Percentiles rank a stretch among this genome's conserved stretches.
These are phyloP conservation scores for Zhuliangozyma blackwelliae DNA, from an alignment of 1,139 yeast species.

Conservation along the genomic window DNA sequence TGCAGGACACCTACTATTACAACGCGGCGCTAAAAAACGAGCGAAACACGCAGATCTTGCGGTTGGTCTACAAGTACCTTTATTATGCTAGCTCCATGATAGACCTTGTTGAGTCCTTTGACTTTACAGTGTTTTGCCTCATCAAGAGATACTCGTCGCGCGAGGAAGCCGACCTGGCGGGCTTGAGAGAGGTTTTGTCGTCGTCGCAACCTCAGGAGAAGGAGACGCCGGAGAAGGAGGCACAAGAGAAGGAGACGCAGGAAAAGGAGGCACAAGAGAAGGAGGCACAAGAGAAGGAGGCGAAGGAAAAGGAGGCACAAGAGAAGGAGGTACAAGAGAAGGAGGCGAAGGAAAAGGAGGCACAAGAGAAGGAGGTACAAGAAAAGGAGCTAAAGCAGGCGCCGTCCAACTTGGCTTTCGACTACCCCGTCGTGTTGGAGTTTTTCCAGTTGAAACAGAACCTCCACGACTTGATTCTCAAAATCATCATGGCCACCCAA, in stretches of 20 bases:
- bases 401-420: conserved; percentile 35
- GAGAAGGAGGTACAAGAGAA: neutral
- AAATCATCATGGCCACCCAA: conserved; percentile 65
- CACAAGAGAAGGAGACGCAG: too few relatives aligned
- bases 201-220: neutral
- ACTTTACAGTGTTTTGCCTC: conserved; percentile 53
- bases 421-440: conserved; percentile 64
- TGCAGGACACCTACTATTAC: conserved; percentile 32
- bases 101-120: conserved; percentile 57
- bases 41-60: conserved; percentile 50
- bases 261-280: too few relatives aligned
- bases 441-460: conserved; percentile 74
- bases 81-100: conserved; percentile 47
- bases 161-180: conserved; percentile 18
- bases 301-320: neutral
- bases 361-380: neutral
- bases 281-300: neutral
- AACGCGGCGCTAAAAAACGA: conserved; percentile 37
- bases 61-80: conserved; percentile 50
- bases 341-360: too few relatives aligned
- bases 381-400: conserved; percentile 1
- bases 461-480: conserved; percentile 59
- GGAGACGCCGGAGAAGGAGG: conserved; percentile 4
- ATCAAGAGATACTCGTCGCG: conserved; percentile 25
- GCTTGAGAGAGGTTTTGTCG: conserved; percentile 5